Evolutionary conservation across 352 stramenopile species (phyloP).

Genomic region (Globisporangium lucens): DNA sequence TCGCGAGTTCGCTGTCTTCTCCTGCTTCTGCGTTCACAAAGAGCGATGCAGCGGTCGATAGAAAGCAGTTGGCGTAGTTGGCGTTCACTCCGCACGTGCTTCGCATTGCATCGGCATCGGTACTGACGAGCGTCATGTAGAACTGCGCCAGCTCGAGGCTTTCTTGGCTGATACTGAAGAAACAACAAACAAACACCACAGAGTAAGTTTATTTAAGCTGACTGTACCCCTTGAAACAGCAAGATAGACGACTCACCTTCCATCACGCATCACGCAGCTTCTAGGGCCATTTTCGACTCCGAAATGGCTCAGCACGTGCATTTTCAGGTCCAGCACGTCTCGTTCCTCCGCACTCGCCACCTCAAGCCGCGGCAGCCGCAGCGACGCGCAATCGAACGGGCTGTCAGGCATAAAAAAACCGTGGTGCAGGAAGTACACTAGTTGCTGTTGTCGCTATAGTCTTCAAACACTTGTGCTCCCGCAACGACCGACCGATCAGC

Average conservation of each 20-base stretch:
- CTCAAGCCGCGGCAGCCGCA: slow-evolving; percentile 31
- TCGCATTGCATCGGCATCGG: slow-evolving; percentile 16
- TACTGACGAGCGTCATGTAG: slow-evolving; percentile 29
- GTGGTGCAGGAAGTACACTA: slow-evolving; percentile 87
- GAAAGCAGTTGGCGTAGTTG: slow-evolving; percentile 35
- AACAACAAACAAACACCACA: not conserved
- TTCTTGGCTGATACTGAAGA: slow-evolving; percentile 16
- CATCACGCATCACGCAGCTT: slow-evolving; percentile 33
- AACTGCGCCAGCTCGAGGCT: slow-evolving; percentile 25
- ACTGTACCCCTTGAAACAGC: not conserved
- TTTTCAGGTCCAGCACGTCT: slow-evolving; percentile 24
- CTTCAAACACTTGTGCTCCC: slow-evolving; percentile 85
- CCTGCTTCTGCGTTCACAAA: slow-evolving; percentile 6
- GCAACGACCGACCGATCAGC: slow-evolving; percentile 48
- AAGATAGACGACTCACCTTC: slow-evolving; percentile 16
- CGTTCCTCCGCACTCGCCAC: not conserved
- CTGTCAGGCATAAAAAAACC: slow-evolving; percentile 89
- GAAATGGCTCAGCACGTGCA: slow-evolving; percentile 23
- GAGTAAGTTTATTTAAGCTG: not conserved
- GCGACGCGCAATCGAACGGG: slow-evolving; percentile 83
- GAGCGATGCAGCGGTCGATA: slow-evolving; percentile 12
- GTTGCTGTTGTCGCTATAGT: slow-evolving; percentile 95
- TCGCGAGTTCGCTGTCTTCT: slow-evolving; percentile 10
- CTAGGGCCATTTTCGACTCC: slow-evolving; percentile 30
- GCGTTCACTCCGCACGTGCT: slow-evolving; percentile 19